These are phyloP conservation scores for Fraxinus sp. DNA, from an alignment of 305 asterid genomes.

Conservation along the genomic window DNA sequence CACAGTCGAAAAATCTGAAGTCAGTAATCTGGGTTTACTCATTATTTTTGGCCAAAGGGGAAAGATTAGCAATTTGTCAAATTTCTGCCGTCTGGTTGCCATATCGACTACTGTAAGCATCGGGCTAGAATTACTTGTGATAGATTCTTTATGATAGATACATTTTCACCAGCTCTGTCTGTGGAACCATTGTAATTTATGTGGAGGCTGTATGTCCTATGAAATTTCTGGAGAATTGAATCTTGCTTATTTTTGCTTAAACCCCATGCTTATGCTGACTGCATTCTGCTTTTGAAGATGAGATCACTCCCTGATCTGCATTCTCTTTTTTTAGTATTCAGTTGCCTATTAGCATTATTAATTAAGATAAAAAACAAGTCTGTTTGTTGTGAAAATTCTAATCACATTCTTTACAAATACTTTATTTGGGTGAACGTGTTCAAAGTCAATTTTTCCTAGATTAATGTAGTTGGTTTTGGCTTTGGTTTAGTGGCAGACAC, in stretches of 20 bases:
- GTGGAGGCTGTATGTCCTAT: neutral
- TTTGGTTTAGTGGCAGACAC: slow-evolving; percentile 3
- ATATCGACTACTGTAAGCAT: slow-evolving; percentile 6
- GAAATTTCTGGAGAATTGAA: neutral
- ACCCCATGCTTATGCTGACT: slow-evolving; percentile 12
- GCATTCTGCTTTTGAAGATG: slow-evolving; percentile 14
- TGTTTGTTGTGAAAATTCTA: neutral
- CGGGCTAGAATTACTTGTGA: neutral
- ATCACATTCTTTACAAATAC: neutral
- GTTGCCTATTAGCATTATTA: slow-evolving; percentile 1
- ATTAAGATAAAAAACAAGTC: neutral
- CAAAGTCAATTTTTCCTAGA: neutral
- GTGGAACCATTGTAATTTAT: neutral
- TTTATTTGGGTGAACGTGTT: slow-evolving; percentile 8
- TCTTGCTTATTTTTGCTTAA: slow-evolving; percentile 1
- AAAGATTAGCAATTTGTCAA: neutral
- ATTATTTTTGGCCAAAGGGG: slow-evolving; percentile 3
- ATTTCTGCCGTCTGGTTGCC: slow-evolving; percentile 13
- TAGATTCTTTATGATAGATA: neutral
- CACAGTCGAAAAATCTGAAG: neutral
- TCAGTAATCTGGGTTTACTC: neutral
- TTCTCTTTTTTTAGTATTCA: neutral
- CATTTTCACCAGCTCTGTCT: neutral
- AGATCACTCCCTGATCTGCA: neutral
- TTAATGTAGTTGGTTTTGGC: slow-evolving; percentile 16